phyloP scores from a whole-genome alignment of 164 flowering plant species.

The Santalum album region DNA sequence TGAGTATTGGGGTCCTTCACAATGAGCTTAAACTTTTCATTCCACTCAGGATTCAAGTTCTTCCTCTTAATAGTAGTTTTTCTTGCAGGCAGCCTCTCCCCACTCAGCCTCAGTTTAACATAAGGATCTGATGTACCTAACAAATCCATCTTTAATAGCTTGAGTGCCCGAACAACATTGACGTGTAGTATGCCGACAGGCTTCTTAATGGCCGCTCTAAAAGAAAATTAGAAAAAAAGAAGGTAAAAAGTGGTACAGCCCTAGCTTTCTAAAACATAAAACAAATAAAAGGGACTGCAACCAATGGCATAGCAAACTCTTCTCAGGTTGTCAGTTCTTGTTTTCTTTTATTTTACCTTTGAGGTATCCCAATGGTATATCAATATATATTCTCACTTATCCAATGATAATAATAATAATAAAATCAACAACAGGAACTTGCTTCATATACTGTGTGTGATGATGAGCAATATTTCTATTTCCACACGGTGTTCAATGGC shows the following conservation, averaged over 20 bases:
- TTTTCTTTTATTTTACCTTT: no score
- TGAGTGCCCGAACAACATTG: constrained; percentile 48
- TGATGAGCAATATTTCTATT: no score
- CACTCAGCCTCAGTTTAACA: constrained; percentile 45
- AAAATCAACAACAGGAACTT: no score
- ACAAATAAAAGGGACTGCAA: not conserved
- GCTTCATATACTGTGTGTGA: no score
- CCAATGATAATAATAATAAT: no score
- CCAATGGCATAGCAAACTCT: no score
- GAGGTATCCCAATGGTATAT: no score
- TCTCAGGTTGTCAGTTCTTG: no score
- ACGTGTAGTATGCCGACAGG: constrained; percentile 62
- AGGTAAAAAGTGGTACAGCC: not conserved
- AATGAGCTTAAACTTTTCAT: constrained; percentile 49
- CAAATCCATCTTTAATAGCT: constrained; percentile 55
- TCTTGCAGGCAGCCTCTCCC: constrained; percentile 49
- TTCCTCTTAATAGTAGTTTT: constrained; percentile 30
- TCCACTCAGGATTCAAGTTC: constrained; percentile 65
- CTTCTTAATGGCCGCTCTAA: constrained; percentile 34
- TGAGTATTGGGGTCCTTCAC: constrained; percentile 58
- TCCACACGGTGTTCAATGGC: no score
- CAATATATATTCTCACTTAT: no score
- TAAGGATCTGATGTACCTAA: constrained; percentile 66
- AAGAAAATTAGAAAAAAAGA: not conserved
- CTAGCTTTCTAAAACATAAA: not conserved